Evolutionary conservation across 225 moss, liverwort and hornwort genomes (phyloP), one percentile per base, ranked within the genome.

Genomic region (Polytrichum commune): DNA sequence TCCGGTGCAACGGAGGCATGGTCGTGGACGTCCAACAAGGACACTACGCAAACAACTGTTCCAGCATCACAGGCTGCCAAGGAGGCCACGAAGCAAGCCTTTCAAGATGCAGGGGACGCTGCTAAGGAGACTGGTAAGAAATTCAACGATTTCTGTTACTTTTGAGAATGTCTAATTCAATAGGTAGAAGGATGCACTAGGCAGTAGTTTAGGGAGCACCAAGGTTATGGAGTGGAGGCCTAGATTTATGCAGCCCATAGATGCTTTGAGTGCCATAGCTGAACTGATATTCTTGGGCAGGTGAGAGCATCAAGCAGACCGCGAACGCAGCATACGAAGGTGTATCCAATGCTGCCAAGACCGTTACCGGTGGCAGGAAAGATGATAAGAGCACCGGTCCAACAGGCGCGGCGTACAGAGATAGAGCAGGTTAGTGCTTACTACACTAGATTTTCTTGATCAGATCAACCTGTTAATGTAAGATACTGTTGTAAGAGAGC

Each of bases 281-380:
- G 4, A 46, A 13, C 46, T 46, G 10, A 46, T 16, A 16, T 46
- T 46, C 13, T 46, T 46, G 46, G n/a, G 22, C 56, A 85, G 85
- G 83, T 27, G 81, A 83, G 66, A 81, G 80, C 32, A 74, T 86
- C n/a, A 83, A 74, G 74, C 78, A 81, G 76, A 74, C 81, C 2
- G 81, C 83, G 29, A 86, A 80, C 32, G 83, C 83, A 18, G 86
- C 80, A 0, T 83, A 79, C 25, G 79, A 86, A 35, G 69, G 83
- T 19, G 78, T 80, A 0, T 73, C 73, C 18, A 27, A 66, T 63
- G 80, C 71, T 6, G 87, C 79, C 4, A 63, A 30, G 67, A 69
- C 78, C 1, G 74, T 72, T 16, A 77, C 74, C 1, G 87, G 84
- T 1, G 84, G 81, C 60, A 70, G 69, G 60, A 70, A 66, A 20